These are phyloP conservation scores for Shiraia sp. DNA, from an alignment of 2,329 filamentous ascomycete species.

Conservation along the genomic window DNA sequence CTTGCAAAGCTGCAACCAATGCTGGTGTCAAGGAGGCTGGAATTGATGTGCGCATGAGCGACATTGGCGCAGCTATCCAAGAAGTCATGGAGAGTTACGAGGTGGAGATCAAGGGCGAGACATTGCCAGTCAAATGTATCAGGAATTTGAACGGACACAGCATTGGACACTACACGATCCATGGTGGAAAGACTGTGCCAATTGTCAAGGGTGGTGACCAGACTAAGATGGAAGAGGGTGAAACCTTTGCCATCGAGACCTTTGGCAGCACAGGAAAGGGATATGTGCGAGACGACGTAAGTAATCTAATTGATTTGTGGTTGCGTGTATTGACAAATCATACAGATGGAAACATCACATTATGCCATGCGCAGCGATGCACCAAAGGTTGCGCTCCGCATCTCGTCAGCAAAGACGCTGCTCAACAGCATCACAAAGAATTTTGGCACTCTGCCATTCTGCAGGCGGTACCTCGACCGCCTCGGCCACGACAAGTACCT, in stretches of 20 bases:
- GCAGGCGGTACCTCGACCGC: conserved; percentile 85
- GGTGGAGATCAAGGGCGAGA: conserved; percentile 78
- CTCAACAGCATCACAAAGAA: conserved; percentile 93
- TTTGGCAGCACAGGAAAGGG: conserved; percentile 93
- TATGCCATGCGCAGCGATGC: conserved; percentile 78
- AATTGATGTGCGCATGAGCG: conserved; percentile 86
- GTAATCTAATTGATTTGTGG: background rate
- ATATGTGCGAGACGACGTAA: conserved; percentile 80
- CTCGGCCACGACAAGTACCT: conserved; percentile 95
- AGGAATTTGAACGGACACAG: conserved; percentile 88
- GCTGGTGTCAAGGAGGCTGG: conserved; percentile 84
- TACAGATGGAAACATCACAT: conserved; percentile 77
- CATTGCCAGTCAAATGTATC: conserved; percentile 80
- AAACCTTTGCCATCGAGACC: conserved; percentile 93
- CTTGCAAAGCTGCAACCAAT: conserved; percentile 70
- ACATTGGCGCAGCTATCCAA: conserved; percentile 82
- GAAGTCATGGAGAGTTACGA: conserved; percentile 94
- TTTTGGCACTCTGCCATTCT: conserved; percentile 91
- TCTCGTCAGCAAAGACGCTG: conserved; percentile 82
- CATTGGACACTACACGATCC: conserved; percentile 86
- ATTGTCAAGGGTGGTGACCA: conserved; percentile 87
- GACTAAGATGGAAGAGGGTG: conserved; percentile 97
- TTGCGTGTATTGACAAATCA: conserved; percentile 8
- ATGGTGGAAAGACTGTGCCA: conserved; percentile 89
- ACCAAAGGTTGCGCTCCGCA: conserved; percentile 73